Conservation (phyloP, 192 early-diverging fungal species). For the Rhizophagus sp. region DNA sequence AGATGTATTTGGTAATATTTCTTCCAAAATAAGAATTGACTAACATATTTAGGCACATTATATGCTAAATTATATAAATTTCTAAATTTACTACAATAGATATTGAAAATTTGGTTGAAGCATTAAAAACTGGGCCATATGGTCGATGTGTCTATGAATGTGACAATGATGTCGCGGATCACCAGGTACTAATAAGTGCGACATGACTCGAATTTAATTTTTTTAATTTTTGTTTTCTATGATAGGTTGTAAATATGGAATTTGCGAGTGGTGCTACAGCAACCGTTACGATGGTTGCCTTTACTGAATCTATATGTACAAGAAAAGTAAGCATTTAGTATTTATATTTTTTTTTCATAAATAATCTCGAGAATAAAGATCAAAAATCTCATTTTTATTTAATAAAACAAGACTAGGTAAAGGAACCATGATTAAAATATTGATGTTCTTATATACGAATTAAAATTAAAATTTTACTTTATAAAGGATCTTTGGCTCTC, state of each 20-base stretch:
- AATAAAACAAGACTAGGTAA: not conserved
- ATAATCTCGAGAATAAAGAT: not conserved
- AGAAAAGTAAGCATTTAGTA: slow-evolving; percentile 23
- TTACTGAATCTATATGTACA: slow-evolving; percentile 24
- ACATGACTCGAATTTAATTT: not conserved
- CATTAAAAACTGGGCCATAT: slow-evolving; percentile 55
- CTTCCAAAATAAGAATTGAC: no score
- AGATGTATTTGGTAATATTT: slow-evolving; percentile 36
- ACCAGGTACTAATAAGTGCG: slow-evolving; percentile 47
- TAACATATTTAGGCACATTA: no score
- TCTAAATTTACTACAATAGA: slow-evolving; percentile 30
- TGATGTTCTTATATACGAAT: not conserved
- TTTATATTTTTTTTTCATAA: not conserved
- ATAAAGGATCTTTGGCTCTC: slow-evolving; percentile 16
- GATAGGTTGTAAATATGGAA: slow-evolving; percentile 37
- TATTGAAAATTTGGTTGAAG: slow-evolving; percentile 50
- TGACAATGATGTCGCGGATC: slow-evolving; percentile 70
- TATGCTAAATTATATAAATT: not conserved
- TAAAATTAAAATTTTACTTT: not conserved
- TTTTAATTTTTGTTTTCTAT: not conserved
- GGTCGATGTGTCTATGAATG: slow-evolving; percentile 70
- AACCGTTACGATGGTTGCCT: slow-evolving; percentile 32
- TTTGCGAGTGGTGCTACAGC: slow-evolving; percentile 36
- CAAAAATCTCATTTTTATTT: not conserved
- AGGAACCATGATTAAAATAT: not conserved